Conservation (phyloP, 257 asterid genomes). For the Salvia miltiorrhiza region DNA sequence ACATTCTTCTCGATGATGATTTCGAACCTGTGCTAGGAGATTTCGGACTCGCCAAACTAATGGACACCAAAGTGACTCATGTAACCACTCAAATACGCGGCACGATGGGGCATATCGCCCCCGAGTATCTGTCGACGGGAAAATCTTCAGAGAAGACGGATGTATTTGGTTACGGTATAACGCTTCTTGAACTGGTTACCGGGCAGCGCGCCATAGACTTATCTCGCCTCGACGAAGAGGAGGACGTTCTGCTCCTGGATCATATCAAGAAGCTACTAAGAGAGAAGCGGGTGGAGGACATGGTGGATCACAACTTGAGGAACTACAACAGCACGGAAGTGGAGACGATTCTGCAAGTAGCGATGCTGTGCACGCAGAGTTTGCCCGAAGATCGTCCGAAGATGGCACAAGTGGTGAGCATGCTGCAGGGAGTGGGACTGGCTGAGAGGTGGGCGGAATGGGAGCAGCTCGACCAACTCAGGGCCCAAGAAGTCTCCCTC, state of each 20-base stretch:
- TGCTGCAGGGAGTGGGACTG: slow-evolving; percentile 79
- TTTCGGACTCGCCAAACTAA: slow-evolving; percentile 78
- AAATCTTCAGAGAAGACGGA: slow-evolving; percentile 88
- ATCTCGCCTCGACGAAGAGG: slow-evolving; percentile 89
- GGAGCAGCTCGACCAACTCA: slow-evolving; percentile 70
- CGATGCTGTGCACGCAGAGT: slow-evolving; percentile 79
- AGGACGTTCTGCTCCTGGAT: slow-evolving; percentile 82
- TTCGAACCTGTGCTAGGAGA: slow-evolving; percentile 89
- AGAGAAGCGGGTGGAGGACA: slow-evolving; percentile 64
- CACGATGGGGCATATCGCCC: slow-evolving; percentile 98
- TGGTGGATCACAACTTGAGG: slow-evolving; percentile 59
- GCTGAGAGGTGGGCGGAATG: slow-evolving; percentile 92
- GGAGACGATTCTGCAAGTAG: slow-evolving; percentile 72
- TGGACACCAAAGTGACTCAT: slow-evolving; percentile 70
- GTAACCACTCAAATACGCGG: slow-evolving; percentile 92
- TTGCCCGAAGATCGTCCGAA: slow-evolving; percentile 81
- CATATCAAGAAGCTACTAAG: slow-evolving; percentile 75
- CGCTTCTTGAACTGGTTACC: slow-evolving; percentile 83
- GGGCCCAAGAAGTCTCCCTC: slow-evolving; percentile 47
- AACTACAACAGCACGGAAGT: slow-evolving; percentile 52
- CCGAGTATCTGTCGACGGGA: slow-evolving; percentile 83
- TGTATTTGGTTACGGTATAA: slow-evolving; percentile 86
- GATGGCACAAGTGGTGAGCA: slow-evolving; percentile 68
- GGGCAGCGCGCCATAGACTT: slow-evolving; percentile 91
- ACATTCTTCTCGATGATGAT: slow-evolving; percentile 71